Evolutionary conservation across 2,329 filamentous ascomycete species (phyloP).

Genomic region (Myriosclerotinia scirpicola): DNA sequence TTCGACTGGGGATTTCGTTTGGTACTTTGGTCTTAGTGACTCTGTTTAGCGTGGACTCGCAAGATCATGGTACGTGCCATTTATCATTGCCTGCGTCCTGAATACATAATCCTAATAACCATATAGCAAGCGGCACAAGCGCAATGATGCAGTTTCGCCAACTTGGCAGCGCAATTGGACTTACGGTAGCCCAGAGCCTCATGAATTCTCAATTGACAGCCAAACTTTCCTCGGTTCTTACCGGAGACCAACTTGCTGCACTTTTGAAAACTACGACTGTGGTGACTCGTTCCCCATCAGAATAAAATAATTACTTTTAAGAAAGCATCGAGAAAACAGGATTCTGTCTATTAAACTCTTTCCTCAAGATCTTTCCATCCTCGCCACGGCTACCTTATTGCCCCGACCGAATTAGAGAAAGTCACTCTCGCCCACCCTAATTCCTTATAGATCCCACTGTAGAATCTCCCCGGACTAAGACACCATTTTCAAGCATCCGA

Average conservation of each 20-base stretch:
- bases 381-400: not conserved
- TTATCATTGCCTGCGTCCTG: not conserved
- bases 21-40: constrained; percentile 12
- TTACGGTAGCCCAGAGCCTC: constrained; percentile 6
- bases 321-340: not conserved
- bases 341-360: not conserved
- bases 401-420: not conserved
- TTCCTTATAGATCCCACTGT: constrained; percentile 1
- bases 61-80: not conserved
- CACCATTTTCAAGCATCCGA: not conserved
- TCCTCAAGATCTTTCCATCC: not conserved
- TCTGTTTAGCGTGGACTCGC: not conserved
- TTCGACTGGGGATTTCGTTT: constrained; percentile 7
- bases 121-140: constrained; percentile 1
- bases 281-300: not conserved
- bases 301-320: no score
- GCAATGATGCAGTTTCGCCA: constrained; percentile 17
- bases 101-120: not conserved
- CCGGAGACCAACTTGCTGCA: not conserved
- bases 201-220: not conserved
- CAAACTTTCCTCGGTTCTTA: not conserved
- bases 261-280: not conserved
- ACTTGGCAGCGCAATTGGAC: constrained; percentile 10
- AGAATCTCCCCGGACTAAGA: not conserved
- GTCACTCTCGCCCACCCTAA: constrained; percentile 6